Percentiles rank a stretch among this genome's conserved stretches.
phyloP scores from a whole-genome alignment of 257 asterid genomes.

The Solanum tarapatanum region DNA sequence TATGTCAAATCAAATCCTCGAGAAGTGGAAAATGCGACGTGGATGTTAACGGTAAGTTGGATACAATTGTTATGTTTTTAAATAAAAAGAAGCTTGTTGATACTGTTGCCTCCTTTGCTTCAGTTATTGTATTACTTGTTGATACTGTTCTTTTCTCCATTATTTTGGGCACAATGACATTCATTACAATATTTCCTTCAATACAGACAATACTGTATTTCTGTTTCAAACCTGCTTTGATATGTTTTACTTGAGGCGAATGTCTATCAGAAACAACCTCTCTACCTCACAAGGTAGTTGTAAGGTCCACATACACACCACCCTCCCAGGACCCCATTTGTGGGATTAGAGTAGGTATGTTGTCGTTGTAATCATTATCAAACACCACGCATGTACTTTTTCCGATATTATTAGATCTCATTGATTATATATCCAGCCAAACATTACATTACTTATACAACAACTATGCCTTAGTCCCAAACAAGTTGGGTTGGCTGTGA shows the following conservation, averaged over 20 bases:
- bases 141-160: background rate
- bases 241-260: background rate
- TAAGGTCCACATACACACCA: background rate
- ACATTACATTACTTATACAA: background rate
- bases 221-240: background rate
- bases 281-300: background rate
- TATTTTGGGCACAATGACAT: background rate
- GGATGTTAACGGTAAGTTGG: constrained; percentile 50
- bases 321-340: background rate
- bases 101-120: background rate
- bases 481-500: background rate
- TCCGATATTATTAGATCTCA: background rate
- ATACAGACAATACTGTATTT: background rate
- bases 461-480: background rate
- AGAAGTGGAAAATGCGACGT: constrained; percentile 47
- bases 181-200: background rate
- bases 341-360: background rate
- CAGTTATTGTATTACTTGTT: background rate
- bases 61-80: background rate
- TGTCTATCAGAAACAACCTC: background rate
- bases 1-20: constrained; percentile 51
- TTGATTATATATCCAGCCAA: background rate
- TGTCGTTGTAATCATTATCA: background rate
- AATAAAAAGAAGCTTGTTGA: background rate
- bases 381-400: background rate